Evolutionary conservation across 768 basidiomycete species (phyloP), one percentile per base, ranked within the genome.

Genomic region (Strobilomyces dryophilus): DNA sequence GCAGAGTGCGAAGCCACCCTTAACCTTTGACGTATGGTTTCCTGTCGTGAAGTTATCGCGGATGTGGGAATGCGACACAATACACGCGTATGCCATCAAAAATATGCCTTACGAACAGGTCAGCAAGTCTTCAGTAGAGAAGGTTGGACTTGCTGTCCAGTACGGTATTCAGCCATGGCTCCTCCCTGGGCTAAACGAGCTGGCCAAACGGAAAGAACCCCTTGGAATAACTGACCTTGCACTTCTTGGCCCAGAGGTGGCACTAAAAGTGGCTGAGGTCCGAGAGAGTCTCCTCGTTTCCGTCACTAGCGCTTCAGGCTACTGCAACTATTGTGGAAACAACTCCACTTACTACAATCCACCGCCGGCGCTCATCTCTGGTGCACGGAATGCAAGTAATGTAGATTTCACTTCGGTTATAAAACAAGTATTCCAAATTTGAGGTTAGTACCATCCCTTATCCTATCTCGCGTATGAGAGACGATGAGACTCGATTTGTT

Each of bases 21-120:
- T 53, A 40, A 10, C n/a, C 18, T 52, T 51, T 43, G 63, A 66
- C 8, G 65, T 66, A 46, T 76, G 76, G 78, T 56, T 70, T 15
- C 66, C 71, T 0, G 66, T 73, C 20, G 58, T 74, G n/a, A 72
- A 72, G 54, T 59, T 77, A 20, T 61, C 76, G 7, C 68, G 59
- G 7, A 70, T 73, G 61, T 77, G 76, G 73, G 59, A 62, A 39
- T 73, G 74, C 46, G 54, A 61, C 18, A 45, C 53, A 14, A 45
- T 75, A 29, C 65, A 72, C 32, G 48, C 56, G 17, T 53, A 62
- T 32, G 72, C 73, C 5, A 61, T 73, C 15, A 15, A 65, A 5
- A 51, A 57, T 2, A 60, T 78, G 49, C 55, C 63, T 18, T 66
- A 55, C 51, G 14, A 17, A 9, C 31, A 32, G 11, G 27, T 53